Evolutionary conservation across 768 basidiomycete species (phyloP), one percentile per base, ranked within the genome.

Genomic region (Steccherinum ochraceum): DNA sequence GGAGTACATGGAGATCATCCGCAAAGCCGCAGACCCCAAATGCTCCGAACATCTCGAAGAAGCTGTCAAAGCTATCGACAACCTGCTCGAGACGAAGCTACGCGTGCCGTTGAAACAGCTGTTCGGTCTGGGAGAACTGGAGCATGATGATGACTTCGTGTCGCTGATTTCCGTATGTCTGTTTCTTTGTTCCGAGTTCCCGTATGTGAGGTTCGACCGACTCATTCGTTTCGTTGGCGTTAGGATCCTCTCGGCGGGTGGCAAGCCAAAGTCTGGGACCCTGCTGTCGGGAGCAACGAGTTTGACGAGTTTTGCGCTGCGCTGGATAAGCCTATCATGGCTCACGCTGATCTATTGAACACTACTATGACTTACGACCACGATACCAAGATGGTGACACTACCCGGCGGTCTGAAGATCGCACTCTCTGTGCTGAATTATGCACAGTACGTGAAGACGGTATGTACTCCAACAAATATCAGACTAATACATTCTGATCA

Each of bases 241-340:
- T 51, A 89, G 78, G 61, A 56, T 40, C 86, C 89, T 2, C 71
- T 93, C 23, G 78, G 77, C 0, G 68, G 65, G 4, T 95, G 92
- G 89, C 94, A 97, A 69, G 74, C 72, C 0, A 86, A 86, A 66
- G 85, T 84, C 62, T 97, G 93, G 94, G 87, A 95, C 63, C 85
- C 88, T 0, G 67, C 68, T 12, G 78, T 86, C 44, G 77, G 75
- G 4, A 84, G 77, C 59, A 76, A 73, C 1, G 62, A 48, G 1
- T 92, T 89, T 54, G 82, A 87, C 46, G 68, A 80, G 25, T 91
- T 91, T 61, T 92, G 89, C 60, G 67, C 65, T 24, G 66, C 74
- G 0, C 62, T 92, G 51, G 72, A 67, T 56, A 73, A 73, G 52
- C 73, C 80, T 13, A 62, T 60, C 50, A 69, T 62, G 61, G 70